phyloP scores from a whole-genome alignment of 1,284 basidiomycete genomes.

The Trichosporon asahii region DNA sequence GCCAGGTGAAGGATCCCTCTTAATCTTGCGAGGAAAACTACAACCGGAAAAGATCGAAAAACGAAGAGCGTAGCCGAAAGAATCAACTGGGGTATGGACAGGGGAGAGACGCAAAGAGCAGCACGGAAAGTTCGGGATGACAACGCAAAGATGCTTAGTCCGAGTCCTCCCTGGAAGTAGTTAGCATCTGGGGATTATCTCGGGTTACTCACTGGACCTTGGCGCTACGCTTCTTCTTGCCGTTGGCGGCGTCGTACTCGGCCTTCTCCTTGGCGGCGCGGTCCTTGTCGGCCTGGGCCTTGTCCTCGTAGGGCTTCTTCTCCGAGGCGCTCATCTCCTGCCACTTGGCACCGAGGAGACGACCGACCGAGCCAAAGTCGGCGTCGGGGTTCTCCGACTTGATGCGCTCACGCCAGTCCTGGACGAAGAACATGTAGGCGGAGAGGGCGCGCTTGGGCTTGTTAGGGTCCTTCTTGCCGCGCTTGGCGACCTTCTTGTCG shows the following conservation, averaged over 20 bases:
- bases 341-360: constrained; percentile 83
- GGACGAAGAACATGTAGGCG: constrained; percentile 98
- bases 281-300: constrained; percentile 79
- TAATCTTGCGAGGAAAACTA: background rate
- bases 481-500: constrained; percentile 62
- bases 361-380: constrained; percentile 87
- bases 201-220: constrained; percentile 20
- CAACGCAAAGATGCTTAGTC: constrained; percentile 3
- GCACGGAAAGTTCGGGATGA: constrained; percentile 12
- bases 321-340: constrained; percentile 78
- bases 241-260: constrained; percentile 51
- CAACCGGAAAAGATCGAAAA: constrained; percentile 12
- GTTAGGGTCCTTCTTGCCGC: constrained; percentile 47
- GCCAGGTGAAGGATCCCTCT: constrained; percentile 7
- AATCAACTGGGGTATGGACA: constrained; percentile 2
- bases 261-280: constrained; percentile 62
- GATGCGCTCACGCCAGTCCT: constrained; percentile 91
- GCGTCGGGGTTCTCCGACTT: constrained; percentile 93
- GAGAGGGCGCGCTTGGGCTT: constrained; percentile 64
- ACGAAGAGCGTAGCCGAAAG: constrained; percentile 2
- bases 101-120: background rate
- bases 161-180: background rate
- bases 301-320: constrained; percentile 90
- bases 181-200: background rate
- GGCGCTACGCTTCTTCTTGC: constrained; percentile 43